Percentiles rank a stretch among this genome's conserved stretches.
These are phyloP conservation scores for Cladosporium sp. DNA, from an alignment of 2,329 filamentous ascomycete genomes.

Conservation along the genomic window DNA sequence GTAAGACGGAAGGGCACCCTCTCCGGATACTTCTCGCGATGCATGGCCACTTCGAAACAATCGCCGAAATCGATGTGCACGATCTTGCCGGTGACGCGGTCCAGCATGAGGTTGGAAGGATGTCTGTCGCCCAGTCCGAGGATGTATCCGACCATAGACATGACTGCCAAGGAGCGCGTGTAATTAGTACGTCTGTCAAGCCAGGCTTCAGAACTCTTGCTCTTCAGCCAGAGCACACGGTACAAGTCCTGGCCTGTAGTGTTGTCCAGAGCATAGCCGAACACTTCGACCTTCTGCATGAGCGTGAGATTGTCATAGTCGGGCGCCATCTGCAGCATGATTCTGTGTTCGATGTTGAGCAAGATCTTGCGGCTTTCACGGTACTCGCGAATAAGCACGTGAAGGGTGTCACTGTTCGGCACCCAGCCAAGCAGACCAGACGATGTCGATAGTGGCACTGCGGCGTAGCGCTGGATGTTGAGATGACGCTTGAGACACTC, in stretches of 20 bases:
- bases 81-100: constrained; percentile 91
- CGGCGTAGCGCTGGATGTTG: constrained; percentile 90
- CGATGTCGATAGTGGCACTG: constrained; percentile 94
- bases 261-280: constrained; percentile 97
- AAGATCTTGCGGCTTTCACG: constrained; percentile 95
- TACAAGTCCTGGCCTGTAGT: constrained; percentile 98
- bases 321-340: constrained; percentile 99
- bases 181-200: constrained; percentile 98
- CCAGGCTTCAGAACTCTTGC: constrained; percentile 96
- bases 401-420: constrained; percentile 92
- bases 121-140: constrained; percentile 93
- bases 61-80: constrained; percentile 99
- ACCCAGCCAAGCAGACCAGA: constrained; percentile 95
- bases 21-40: constrained; percentile 98
- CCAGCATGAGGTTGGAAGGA: constrained; percentile 95
- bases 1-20: constrained; percentile 95
- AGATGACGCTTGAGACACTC: constrained; percentile 97
- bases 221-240: constrained; percentile 96
- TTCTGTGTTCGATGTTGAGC: constrained; percentile 97
- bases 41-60: constrained; percentile 99
- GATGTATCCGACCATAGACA: constrained; percentile 99
- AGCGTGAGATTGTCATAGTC: constrained; percentile 98
- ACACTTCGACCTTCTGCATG: constrained; percentile 99
- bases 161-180: constrained; percentile 91
- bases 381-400: constrained; percentile 95